A percentile compares a stretch with the other conserved stretches of the same genome.
phyloP scores from a whole-genome alignment of 495 filamentous ascomycete species.

The Penicillium lagena region DNA sequence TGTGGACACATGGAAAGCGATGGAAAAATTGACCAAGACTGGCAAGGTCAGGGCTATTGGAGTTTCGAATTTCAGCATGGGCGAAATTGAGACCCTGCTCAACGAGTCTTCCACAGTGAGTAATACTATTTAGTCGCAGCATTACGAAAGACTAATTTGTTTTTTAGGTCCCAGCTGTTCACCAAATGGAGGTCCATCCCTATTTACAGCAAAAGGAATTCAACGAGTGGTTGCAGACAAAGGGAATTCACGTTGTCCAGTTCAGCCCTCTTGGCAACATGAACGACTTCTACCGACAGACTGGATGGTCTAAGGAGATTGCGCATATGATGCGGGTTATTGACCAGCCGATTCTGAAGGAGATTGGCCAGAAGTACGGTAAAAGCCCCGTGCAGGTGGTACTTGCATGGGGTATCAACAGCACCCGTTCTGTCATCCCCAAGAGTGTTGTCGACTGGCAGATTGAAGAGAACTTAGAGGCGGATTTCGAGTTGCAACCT shows the following conservation, averaged over 20 bases:
- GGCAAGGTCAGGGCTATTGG: constrained; percentile 60
- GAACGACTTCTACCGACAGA: constrained; percentile 55
- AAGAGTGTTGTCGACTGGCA: constrained; percentile 48
- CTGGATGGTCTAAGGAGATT: constrained; percentile 17
- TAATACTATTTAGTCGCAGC: not conserved
- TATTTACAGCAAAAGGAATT: constrained; percentile 55
- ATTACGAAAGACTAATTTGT: not conserved
- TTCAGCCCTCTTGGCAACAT: constrained; percentile 65
- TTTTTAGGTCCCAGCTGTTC: constrained; percentile 44
- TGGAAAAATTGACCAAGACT: constrained; percentile 50
- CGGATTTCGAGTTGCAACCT: constrained; percentile 45
- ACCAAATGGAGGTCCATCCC: constrained; percentile 58
- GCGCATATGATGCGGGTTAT: constrained; percentile 27
- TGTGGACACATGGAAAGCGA: constrained; percentile 49
- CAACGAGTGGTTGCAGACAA: constrained; percentile 38
- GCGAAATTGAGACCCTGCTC: constrained; percentile 58
- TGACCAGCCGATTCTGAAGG: constrained; percentile 51
- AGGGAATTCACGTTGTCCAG: constrained; percentile 53
- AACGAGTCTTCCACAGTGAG: constrained; percentile 44
- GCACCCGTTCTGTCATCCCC: constrained; percentile 54
- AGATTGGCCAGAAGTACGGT: constrained; percentile 54
- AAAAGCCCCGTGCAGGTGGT: constrained; percentile 55
- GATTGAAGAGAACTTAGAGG: constrained; percentile 49
- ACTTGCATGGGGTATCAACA: constrained; percentile 57
- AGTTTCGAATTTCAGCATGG: constrained; percentile 66